Evolutionary conservation across 2,329 filamentous ascomycete genomes (phyloP).

Genomic region (Colletotrichum horii): DNA sequence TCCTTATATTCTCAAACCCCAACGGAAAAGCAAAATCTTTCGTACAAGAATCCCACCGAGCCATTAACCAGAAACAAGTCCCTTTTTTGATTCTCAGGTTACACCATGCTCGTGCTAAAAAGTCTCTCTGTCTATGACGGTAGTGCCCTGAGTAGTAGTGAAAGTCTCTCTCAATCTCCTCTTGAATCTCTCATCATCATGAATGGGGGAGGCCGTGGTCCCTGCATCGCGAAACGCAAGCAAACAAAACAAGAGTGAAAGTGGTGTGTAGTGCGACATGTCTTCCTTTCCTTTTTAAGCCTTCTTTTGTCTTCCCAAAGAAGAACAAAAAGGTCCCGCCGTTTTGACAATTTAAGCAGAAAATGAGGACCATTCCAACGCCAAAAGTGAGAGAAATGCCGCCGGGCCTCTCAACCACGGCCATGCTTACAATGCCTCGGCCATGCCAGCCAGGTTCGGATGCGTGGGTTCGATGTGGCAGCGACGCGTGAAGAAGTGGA

Average conservation of each 20-base stretch:
- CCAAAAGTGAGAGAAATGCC: conserved; percentile 6
- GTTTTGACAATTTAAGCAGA: conserved; percentile 15
- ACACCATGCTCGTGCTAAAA: conserved; percentile 23
- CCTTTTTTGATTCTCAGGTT: conserved; percentile 22
- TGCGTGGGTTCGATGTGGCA: not conserved
- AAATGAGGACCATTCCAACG: not conserved
- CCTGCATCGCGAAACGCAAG: conserved; percentile 28
- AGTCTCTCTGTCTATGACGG: conserved; percentile 24
- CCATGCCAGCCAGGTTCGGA: not conserved
- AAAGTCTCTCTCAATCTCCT: conserved; percentile 21
- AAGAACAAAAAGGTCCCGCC: conserved; percentile 19
- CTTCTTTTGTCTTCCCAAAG: conserved; percentile 19
- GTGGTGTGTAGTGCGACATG: conserved; percentile 6
- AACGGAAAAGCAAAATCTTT: conserved; percentile 10
- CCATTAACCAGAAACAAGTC: conserved; percentile 20
- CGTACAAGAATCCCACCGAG: conserved; percentile 19
- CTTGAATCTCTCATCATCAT: conserved; percentile 23
- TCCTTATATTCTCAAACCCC: conserved; percentile 11
- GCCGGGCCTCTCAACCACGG: not conserved
- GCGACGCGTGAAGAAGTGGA: not conserved
- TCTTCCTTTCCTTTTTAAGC: conserved; percentile 14
- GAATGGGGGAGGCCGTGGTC: conserved; percentile 20
- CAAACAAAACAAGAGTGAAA: conserved; percentile 11
- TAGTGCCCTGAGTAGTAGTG: conserved; percentile 21
- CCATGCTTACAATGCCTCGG: conserved; percentile 10